These are phyloP conservation scores for Penicillium nordicum DNA, from an alignment of 2,329 filamentous ascomycete species.

Conservation along the genomic window DNA sequence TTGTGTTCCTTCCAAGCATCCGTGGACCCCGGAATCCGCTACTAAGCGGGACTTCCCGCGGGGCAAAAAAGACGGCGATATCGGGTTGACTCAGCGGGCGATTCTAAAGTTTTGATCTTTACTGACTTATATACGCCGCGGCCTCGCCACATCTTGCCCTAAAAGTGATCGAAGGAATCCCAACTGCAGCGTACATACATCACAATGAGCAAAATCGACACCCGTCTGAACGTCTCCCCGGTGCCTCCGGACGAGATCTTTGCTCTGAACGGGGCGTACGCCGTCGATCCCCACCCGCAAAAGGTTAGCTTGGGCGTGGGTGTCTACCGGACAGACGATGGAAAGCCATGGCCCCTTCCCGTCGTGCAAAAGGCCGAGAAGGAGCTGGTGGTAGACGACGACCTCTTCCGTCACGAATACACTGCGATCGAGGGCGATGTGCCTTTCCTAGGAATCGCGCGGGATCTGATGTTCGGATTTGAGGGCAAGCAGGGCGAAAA, in stretches of 20 bases:
- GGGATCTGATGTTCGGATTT: conserved; percentile 71
- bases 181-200: background rate
- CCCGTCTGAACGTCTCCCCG: conserved; percentile 60
- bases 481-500: conserved; percentile 52
- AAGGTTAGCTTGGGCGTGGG: conserved; percentile 92
- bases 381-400: conserved; percentile 74
- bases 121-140: conserved; percentile 2
- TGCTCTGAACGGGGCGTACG: conserved; percentile 79
- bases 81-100: conserved; percentile 29
- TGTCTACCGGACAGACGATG: conserved; percentile 85
- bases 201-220: conserved; percentile 31
- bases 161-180: background rate
- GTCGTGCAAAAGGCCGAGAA: conserved; percentile 80
- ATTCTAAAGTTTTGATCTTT: conserved; percentile 6
- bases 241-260: conserved; percentile 91
- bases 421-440: conserved; percentile 85
- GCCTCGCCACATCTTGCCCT: background rate
- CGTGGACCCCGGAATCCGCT: conserved; percentile 11
- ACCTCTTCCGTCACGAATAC: conserved; percentile 93
- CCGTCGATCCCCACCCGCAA: conserved; percentile 64
- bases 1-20: background rate
- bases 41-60: conserved; percentile 25
- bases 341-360: conserved; percentile 93
- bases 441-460: conserved; percentile 79
- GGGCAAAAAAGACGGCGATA: conserved; percentile 30